Base-by-base conservation (phyloP, 148 eudicot species). In the Suaeda aralocaspica region DNA sequence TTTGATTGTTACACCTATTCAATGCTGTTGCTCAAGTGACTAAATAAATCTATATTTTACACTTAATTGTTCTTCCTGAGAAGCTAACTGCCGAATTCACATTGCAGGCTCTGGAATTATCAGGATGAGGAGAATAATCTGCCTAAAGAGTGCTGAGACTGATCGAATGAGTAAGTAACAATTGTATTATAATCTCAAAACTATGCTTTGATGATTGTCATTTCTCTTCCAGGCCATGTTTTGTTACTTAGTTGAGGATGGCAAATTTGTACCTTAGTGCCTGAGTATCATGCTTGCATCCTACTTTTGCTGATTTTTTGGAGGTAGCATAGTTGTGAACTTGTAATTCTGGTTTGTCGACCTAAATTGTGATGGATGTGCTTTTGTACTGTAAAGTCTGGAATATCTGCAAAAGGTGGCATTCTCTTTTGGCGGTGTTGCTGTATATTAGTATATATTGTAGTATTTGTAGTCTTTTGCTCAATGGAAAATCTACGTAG, bases 91-190 rank as follows among this genome's bases (percentile, higher is more conserved):
- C 33, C 21, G 34, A 63, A 64, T 61, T 65, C 48, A n/a, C 52
- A 48, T 63, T 67, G 41, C 76, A 77, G 80, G 72, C 76, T 9
- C 45, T 72, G 68, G 25, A 72, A 42, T 63, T 77, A 50, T 67
- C 72, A 36, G 34, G 22, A n/a, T 72, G 64, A 72, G 61, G 68
- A 72, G 24, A 56, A 45, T 46, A 64, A 25, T 70, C 25, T 49
- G 18, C 46, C 42, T 44, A 21, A 45, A 59, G 71, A 49, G 29
- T 58, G 39, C 51, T 28, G 30, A 51, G 7, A 34, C 7, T 76
- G 36, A 55, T 56, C 48, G 50, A n/a, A 30, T 8, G 45, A 36
- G 51, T 70, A 70, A 9, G 74, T 63, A 46, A 58, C 21, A 4
- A 22, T 6, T 36, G 25, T 44, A 64, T 45, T 2, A 28, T 63